A percentile compares a stretch with the other conserved stretches of the same genome.
Conservation (phyloP, 805 yeast species). For the Maudiozyma bulderi region DNA sequence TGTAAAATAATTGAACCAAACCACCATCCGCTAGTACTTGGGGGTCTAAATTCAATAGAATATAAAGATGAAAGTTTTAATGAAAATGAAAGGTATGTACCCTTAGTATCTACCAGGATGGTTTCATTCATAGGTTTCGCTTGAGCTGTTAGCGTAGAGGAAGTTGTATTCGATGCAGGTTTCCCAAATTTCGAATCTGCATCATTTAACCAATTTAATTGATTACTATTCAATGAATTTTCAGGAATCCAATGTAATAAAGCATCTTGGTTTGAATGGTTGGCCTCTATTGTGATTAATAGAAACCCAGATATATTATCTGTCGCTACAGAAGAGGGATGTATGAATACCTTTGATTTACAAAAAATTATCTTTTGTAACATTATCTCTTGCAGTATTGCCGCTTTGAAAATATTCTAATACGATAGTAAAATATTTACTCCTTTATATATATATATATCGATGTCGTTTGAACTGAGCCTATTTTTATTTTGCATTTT, state of each 20-base stretch:
- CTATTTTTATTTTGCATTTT: neutral
- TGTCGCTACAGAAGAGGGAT: conserved; percentile 60
- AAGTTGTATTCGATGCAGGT: neutral
- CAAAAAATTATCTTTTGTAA: conserved; percentile 27
- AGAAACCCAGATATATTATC: conserved; percentile 80
- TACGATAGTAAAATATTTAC: too few species aligned
- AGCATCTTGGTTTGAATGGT: conserved; percentile 36
- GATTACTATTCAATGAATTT: conserved; percentile 7
- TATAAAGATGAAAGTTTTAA: conserved; percentile 48
- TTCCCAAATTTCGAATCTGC: conserved; percentile 7
- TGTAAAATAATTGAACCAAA: conserved; percentile 76
- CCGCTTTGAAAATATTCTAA: too few species aligned
- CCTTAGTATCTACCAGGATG: conserved; percentile 1
- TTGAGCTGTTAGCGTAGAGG: neutral
- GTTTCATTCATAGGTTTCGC: conserved; percentile 2
- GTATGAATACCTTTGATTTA: conserved; percentile 72
- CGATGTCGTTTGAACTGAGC: too few species aligned
- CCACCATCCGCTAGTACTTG: conserved; percentile 78
- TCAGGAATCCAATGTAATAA: conserved; percentile 22
- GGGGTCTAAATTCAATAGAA: conserved; percentile 76
- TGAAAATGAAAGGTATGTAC: conserved; percentile 4
- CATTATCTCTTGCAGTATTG: conserved; percentile 1
- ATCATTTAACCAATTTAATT: conserved; percentile 11
- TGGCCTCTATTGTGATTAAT: conserved; percentile 45
- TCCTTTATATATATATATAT: too few species aligned